Evolutionary conservation across 208 protist genomes (phyloP).

Genomic region (Naegleria fowleri): DNA sequence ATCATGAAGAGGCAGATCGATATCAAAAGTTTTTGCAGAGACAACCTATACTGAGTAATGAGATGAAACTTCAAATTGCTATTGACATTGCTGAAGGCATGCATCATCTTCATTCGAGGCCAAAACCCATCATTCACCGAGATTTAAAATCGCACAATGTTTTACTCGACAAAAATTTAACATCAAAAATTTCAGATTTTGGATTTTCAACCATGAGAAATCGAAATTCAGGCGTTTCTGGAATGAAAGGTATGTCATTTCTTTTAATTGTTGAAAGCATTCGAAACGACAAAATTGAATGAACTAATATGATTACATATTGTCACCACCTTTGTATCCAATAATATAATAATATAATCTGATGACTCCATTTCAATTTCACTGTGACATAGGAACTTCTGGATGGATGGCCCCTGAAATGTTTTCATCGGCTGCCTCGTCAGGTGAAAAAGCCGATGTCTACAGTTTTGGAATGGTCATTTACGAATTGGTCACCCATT

Average conservation of each 20-base stretch:
- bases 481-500: background rate
- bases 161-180: background rate
- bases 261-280: too few species aligned
- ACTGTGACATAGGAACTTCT: background rate
- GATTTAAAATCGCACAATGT: constrained; percentile 28
- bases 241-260: background rate
- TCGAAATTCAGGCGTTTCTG: background rate
- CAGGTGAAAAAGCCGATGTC: background rate
- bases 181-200: constrained; percentile 2
- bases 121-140: constrained; percentile 19
- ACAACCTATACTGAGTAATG: background rate
- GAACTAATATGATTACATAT: too few species aligned
- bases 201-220: background rate
- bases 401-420: background rate
- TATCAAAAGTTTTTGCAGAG: background rate
- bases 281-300: too few species aligned
- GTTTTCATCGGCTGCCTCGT: background rate
- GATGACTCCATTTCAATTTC: too few species aligned
- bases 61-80: background rate
- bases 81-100: constrained; percentile 27
- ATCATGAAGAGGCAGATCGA: background rate
- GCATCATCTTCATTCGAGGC: background rate
- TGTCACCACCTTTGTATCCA: too few species aligned
- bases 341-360: too few species aligned
- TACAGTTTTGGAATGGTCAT: background rate